Evolutionary conservation across 2,329 filamentous ascomycete genomes (phyloP), one percentile per base, ranked within the genome.

Genomic region (Fusarium goolgardi): DNA sequence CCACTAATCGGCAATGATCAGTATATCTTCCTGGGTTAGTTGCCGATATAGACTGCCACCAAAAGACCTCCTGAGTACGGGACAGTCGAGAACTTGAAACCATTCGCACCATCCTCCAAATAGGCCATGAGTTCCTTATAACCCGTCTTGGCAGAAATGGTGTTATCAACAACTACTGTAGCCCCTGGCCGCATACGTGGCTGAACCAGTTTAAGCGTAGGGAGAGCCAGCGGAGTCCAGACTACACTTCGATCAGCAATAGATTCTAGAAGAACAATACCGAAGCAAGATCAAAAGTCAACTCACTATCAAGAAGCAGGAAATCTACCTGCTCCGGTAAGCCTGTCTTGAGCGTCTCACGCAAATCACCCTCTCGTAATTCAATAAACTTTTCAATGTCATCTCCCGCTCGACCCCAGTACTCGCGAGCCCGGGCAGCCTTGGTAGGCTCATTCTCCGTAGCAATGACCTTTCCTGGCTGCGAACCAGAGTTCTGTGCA

Each of bases 231-330:
- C 1, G 81, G 78, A 1, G 85, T 81, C 85, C 86, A 88, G 53
- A 88, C 85, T 88, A 4, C 5, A 35, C n/a, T 12, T 31, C 8
- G 15, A 43, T 64, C 23, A 64, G 53, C 18, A 32, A 29, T 12
- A 12, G 16, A 40, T 18, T 23, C 11, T 12, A 49, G 15, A 7
- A 5, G 12, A 47, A 37, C 11, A 44, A 21, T 9, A 2, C 2
- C 2, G 8, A 11, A 2, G 23, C 15, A 15, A 15, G 13, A 27
- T 13, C 2, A 0, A 20, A 4, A 21, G 9, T 5, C 9, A 29
- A 82, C 86, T 79, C 75, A 90, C 87, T 89, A 69, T 90, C 87
- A 27, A 90, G 78, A 25, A 89, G 75, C 18, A 90, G 67, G 21
- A 90, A 78, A 63, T 90, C 85, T n/a, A 90, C 78, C 31, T 81